Conservation (phyloP, 495 filamentous ascomycete genomes). For the Hyphodiscus hymeniophilus region DNA sequence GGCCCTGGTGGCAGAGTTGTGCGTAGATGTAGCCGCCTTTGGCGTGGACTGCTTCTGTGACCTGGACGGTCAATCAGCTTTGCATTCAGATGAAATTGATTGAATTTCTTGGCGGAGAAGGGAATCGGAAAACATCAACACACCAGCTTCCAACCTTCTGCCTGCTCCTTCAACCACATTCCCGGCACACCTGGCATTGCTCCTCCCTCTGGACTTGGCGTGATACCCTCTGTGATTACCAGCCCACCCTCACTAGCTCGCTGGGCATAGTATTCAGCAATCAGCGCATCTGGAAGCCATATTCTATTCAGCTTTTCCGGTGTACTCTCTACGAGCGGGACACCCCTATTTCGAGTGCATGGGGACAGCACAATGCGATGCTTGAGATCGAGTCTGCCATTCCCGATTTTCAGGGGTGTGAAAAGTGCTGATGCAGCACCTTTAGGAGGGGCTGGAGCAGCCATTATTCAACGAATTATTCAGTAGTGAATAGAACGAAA, state of each 20-base stretch:
- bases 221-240: slow-evolving; percentile 47
- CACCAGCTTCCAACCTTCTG: slow-evolving; percentile 41
- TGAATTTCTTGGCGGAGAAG: too few relatives aligned
- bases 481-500: too few relatives aligned
- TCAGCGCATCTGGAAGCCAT: slow-evolving; percentile 33
- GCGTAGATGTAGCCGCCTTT: slow-evolving; percentile 45
- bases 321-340: slow-evolving; percentile 15
- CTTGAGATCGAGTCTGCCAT: slow-evolving; percentile 34
- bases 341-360: slow-evolving; percentile 44
- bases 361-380: slow-evolving; percentile 50
- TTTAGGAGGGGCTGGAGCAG: slow-evolving; percentile 8
- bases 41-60: slow-evolving; percentile 43
- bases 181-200: slow-evolving; percentile 43
- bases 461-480: too few relatives aligned
- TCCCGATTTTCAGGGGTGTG: slow-evolving; percentile 42
- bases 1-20: slow-evolving; percentile 46
- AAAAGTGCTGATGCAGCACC: slow-evolving; percentile 35
- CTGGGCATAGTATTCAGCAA: slow-evolving; percentile 49
- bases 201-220: slow-evolving; percentile 40
- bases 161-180: slow-evolving; percentile 38
- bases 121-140: too few relatives aligned
- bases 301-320: slow-evolving; percentile 11
- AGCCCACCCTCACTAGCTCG: slow-evolving; percentile 44
- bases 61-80: too few relatives aligned
- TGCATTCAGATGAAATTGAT: too few relatives aligned